Base-by-base conservation (phyloP, 768 basidiomycete genomes). In the Asterophora lycoperdoides region DNA sequence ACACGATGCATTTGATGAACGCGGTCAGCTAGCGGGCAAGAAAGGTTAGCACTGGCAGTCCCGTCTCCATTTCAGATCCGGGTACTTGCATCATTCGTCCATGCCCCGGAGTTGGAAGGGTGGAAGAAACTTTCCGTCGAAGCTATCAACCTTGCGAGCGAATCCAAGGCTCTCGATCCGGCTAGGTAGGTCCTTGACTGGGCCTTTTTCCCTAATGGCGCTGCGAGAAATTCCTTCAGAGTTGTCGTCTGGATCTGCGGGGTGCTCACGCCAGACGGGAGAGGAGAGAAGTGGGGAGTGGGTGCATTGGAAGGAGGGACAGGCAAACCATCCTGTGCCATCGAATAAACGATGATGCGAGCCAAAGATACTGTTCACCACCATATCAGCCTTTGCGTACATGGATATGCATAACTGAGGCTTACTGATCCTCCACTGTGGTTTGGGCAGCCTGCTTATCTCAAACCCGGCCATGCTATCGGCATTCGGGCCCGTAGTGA, bases 111-210 rank as follows among this genome's bases (percentile, higher is more conserved):
- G 60, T 91, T 93, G 8, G 84, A 84, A 0, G 92, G 92, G 62
- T 93, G 92, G 68, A 93, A 95, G 69, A 92, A 93, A 48, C 83
- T 84, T 65, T 95, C 93, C 20, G 83, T 87, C 5, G 89, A 90
- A 6, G 87, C 88, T 56, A 95, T 82, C 52, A 95, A 69, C 63
- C 84, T 84, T 9, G 81, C 82, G n/a, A 95, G 68, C 7, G 90
- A 88, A 62, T 93, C 91, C 48, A 95, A 68, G 3, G 92, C 89
- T 63, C 81, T 88, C 18, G 81, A 88, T 10, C 93, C 93, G 11
- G 77, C 93, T n/a, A 93, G 68, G 63, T 84, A 91, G 3, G 77
- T 77, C 59, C 71, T 79, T 30, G 63, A 63, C 30, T 59, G 64
- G 4, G 60, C 65, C 44, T 71, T 73, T 54, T 76, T 78, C n/a